Evolutionary conservation across 2,329 filamentous ascomycete species (phyloP).

Genomic region (Diaporthe destruens): DNA sequence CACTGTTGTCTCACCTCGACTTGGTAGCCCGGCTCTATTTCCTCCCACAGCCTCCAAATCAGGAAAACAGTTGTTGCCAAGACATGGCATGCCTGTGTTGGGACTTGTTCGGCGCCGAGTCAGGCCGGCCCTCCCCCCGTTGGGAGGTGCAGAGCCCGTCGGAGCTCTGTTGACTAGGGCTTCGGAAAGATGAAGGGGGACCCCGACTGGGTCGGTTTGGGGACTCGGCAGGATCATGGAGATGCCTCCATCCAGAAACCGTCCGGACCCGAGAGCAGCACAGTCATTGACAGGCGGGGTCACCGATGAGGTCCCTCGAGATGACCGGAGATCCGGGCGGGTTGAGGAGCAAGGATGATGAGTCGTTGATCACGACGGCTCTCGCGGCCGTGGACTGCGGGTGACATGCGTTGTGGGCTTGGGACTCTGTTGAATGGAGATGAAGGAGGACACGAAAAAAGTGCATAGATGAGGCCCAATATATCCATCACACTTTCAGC

Average conservation of each 20-base stretch:
- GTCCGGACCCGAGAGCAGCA: not conserved
- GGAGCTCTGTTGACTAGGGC: constrained; percentile 7
- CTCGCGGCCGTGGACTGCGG: not conserved
- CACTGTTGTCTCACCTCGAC: constrained; percentile 2
- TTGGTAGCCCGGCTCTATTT: not conserved
- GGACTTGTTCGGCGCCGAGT: not conserved
- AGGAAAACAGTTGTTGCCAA: not conserved
- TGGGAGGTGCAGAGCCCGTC: not conserved
- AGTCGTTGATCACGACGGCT: not conserved
- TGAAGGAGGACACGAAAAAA: not conserved
- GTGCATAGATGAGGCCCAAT: not conserved
- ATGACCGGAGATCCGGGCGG: not conserved
- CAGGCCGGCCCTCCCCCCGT: not conserved
- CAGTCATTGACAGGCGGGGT: not conserved
- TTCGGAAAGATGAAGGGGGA: not conserved
- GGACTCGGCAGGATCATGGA: not conserved
- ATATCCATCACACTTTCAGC: not conserved
- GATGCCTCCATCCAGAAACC: not conserved
- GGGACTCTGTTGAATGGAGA: not conserved
- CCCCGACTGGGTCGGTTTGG: not conserved
- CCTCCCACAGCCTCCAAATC: not conserved
- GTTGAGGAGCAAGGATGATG: not conserved
- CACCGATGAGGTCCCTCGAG: not conserved
- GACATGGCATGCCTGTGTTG: not conserved
- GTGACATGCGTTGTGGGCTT: not conserved